Conservation (phyloP, 1,284 basidiomycete species). For the Moesziomyces parantarcticus region DNA sequence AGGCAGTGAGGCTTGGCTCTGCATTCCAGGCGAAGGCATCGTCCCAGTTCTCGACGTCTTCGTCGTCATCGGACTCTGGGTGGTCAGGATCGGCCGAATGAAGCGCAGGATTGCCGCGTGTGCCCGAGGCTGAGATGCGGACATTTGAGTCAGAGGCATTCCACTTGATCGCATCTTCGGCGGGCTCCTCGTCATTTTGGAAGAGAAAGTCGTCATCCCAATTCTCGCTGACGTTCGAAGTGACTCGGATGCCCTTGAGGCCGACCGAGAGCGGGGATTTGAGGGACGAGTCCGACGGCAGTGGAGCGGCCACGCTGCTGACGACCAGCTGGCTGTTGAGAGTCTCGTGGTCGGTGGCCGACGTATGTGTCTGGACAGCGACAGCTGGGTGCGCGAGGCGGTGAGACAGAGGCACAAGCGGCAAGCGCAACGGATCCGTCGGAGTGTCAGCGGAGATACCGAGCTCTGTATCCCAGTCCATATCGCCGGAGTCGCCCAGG, state of each 20-base stretch:
- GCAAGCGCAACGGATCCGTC: conserved; percentile 25
- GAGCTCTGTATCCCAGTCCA: conserved; percentile 42
- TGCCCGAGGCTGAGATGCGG: neutral
- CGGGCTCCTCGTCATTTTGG: conserved; percentile 35
- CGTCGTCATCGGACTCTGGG: conserved; percentile 24
- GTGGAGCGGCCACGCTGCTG: neutral
- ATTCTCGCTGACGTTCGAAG: conserved; percentile 46
- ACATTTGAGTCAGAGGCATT: neutral
- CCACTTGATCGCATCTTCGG: neutral
- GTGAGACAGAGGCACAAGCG: conserved; percentile 4
- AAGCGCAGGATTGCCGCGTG: neutral
- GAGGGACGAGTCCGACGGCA: neutral
- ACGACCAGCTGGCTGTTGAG: conserved; percentile 11
- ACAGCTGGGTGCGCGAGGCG: conserved; percentile 1
- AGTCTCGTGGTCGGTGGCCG: neutral
- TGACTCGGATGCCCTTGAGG: conserved; percentile 37
- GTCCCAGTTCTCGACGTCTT: conserved; percentile 53
- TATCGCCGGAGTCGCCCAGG: conserved; percentile 16
- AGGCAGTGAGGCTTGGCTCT: conserved; percentile 18
- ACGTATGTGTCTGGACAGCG: neutral
- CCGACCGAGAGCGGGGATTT: conserved; percentile 12
- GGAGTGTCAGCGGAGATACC: conserved; percentile 20
- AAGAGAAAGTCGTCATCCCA: conserved; percentile 61
- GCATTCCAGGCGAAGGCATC: conserved; percentile 45
- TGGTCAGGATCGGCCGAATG: neutral